Base-by-base conservation (phyloP, 2,329 filamentous ascomycete genomes). In the Sporothrix pseudoabietina region DNA sequence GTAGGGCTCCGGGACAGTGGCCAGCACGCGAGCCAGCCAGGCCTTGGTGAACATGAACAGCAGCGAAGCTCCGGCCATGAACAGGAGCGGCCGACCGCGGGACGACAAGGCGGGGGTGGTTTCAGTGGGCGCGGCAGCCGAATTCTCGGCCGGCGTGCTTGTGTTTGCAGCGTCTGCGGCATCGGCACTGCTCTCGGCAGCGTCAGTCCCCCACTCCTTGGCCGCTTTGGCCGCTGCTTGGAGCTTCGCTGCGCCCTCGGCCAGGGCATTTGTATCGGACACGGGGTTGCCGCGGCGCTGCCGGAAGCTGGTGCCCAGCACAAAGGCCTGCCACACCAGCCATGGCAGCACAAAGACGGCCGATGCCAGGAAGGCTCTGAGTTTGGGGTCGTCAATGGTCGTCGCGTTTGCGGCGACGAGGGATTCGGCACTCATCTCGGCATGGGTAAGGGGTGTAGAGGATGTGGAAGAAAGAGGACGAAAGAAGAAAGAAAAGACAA, bases 1-100 rank as follows among this genome's bases (percentile, higher is more conserved):
- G 76, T 89, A 89, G 0, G 87, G 87, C 72, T 87, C 83, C 2
- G 86, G 84, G 26, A 87, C 85, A 26, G 79, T 74, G 49, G 76
- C 68, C 44, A 80, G 80, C 10, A 86, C 82, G 4, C 81, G 76
- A 1, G 77, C 77, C 1, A 84, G 78, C 85, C 85, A 87, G 6
- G 77, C 72, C 41, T 78, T 78, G 10, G 78, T 78, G 0, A 81
- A 73, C 8, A 81, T 14, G 26, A 79, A 80, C 14, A 82, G 71
- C 4, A 76, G 49, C 49, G 75, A 52, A 0, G 44, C 71, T 44
- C 77, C 74, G 14, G 69, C 49, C 12, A 75, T 57, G 32, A 76
- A 75, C 44, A 76, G 16, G 16, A 75, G 39, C 0, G 75, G 72
- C 5, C 76, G 72, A 30, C 65, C 66, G 19, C 57, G 59, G n/a